Base-by-base conservation (phyloP, 306 rosid genomes). In the Sechiopsis laciniata region DNA sequence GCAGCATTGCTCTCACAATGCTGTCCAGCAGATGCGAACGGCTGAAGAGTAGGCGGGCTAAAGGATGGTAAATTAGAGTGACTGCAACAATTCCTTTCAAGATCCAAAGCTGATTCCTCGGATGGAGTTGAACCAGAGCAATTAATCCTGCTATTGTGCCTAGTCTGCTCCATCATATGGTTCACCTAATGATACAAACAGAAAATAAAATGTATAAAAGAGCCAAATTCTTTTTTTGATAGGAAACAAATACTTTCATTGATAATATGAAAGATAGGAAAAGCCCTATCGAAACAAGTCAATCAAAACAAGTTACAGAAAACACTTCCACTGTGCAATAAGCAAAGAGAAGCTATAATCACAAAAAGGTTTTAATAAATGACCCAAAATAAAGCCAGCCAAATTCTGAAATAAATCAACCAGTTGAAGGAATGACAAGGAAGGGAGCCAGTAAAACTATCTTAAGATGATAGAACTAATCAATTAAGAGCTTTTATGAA, bases 21-120 rank as follows among this genome's bases (percentile, higher is more conserved):
- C 82, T 94, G 99, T 73, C 99, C 99, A 66, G 97, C 92, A 14
- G 97, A 94, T 40, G 95, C 97, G 82, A 83, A 91, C 35, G 97
- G 97, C 77, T 91, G 99, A 32, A 94, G 94, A 0, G 89, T 78
- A 19, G 95, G 97, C 8, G 95, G 89, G 76, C 97, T 94, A 59
- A 89, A 77, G 7, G 98, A 90, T 78, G 98, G 94, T 72, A 93
- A 70, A 86, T 88, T 89, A 80, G 97, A 94, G 85, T 90, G 92
- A 81, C 91, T 84, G 75, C 85, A 94, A 80, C 92, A 84, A 77
- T 87, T 89, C 76, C 96, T 90, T 83, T 90, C 98, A 60, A 89
- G 97, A 87, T 94, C 96, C 80, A 94, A 82, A 78, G 91, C 90
- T 72, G 99, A 94, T 85, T 94, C 99, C 65, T 94, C 96, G 8